These are phyloP conservation scores for Calonectria crousiana DNA, from an alignment of 2,329 filamentous ascomycete species.

Conservation along the genomic window DNA sequence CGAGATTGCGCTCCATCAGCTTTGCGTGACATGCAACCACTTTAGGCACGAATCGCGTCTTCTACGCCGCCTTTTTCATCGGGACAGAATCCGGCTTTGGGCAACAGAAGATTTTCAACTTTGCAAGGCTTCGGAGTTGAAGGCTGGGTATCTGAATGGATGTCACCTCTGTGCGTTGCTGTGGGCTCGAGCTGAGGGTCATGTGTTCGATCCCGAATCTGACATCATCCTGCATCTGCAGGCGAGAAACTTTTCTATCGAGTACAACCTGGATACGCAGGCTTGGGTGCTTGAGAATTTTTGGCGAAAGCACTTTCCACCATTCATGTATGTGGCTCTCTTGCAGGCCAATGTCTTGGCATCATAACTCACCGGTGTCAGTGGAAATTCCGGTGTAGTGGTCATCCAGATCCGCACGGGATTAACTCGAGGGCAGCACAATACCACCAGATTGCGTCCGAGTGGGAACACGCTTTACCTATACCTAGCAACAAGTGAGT, in stretches of 20 bases:
- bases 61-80: background rate
- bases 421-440: background rate
- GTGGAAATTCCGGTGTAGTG: background rate
- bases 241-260: constrained; percentile 4
- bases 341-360: background rate
- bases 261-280: background rate
- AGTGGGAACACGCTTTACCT: background rate
- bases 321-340: background rate
- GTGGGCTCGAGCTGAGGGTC: constrained; percentile 5
- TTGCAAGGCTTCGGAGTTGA: background rate
- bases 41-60: background rate
- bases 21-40: background rate
- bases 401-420: background rate
- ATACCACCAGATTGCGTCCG: background rate
- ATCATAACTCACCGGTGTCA: background rate
- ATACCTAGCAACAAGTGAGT: constrained; percentile 18
- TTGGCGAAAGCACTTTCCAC: constrained; percentile 6
- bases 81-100: background rate
- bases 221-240: background rate
- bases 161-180: constrained; percentile 16
- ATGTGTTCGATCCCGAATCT: background rate
- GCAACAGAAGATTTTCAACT: background rate
- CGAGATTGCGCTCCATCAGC: constrained; percentile 5
- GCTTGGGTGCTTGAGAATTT: background rate
- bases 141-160: background rate